Evolutionary conservation across 805 yeast genomes (phyloP).

Genomic region (Saturnispora kantuleensis): DNA sequence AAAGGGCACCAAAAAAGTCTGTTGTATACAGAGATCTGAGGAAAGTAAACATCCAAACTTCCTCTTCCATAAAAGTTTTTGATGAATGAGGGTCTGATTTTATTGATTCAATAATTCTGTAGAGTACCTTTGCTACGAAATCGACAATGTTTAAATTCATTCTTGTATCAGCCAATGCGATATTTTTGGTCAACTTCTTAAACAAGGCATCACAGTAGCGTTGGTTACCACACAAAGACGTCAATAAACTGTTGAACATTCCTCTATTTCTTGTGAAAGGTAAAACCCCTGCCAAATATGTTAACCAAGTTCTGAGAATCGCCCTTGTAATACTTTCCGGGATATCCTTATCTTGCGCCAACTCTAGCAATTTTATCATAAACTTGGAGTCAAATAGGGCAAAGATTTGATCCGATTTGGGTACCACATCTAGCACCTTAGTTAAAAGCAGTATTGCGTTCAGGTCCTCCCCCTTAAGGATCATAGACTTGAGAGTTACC

Average conservation of each 20-base stretch:
- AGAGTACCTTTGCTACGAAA: slow-evolving; percentile 35
- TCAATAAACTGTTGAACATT: slow-evolving; percentile 20
- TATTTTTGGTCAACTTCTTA: slow-evolving; percentile 32
- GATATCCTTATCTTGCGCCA: slow-evolving; percentile 14
- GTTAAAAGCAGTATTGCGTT: slow-evolving; percentile 47
- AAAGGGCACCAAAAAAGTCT: slow-evolving; percentile 13
- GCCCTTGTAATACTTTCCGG: slow-evolving; percentile 10
- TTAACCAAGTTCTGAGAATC: slow-evolving; percentile 24
- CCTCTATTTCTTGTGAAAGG: slow-evolving; percentile 26
- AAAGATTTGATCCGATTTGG: slow-evolving; percentile 23
- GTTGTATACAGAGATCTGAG: slow-evolving; percentile 7
- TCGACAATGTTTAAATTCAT: slow-evolving; percentile 34
- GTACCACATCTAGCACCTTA: slow-evolving; percentile 39
- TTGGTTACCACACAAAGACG: slow-evolving; percentile 12
- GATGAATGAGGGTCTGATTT: neutral
- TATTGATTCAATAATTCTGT: slow-evolving; percentile 31
- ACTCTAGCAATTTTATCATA: slow-evolving; percentile 17
- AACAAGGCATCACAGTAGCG: slow-evolving; percentile 20
- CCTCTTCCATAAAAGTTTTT: slow-evolving; percentile 21
- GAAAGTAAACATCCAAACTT: slow-evolving; percentile 13
- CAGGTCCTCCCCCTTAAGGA: slow-evolving; percentile 21
- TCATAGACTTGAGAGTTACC: neutral
- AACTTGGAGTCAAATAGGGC: slow-evolving; percentile 17
- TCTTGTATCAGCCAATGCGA: slow-evolving; percentile 35
- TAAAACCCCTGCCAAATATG: slow-evolving; percentile 35